A percentile compares a stretch with the other conserved stretches of the same genome.
Evolutionary conservation across 2,329 filamentous ascomycete genomes (phyloP).

Genomic region (Cordyceps pruinosa): DNA sequence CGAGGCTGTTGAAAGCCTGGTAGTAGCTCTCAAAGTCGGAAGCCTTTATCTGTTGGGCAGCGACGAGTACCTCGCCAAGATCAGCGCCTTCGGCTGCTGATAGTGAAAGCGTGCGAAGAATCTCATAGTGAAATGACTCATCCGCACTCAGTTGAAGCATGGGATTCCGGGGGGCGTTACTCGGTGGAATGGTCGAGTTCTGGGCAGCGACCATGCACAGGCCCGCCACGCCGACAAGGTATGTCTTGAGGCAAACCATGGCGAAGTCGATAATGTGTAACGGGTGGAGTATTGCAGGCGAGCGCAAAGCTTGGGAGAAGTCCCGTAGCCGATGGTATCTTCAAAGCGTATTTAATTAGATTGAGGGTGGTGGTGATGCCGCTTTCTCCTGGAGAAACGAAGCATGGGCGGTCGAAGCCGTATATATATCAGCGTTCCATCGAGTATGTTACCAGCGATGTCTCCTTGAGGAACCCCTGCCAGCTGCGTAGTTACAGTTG

Average conservation of each 20-base stretch:
- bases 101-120: conserved; percentile 19
- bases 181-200: neutral
- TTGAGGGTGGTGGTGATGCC: neutral
- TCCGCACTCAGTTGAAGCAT: conserved; percentile 20
- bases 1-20: conserved; percentile 18
- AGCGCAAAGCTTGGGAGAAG: too few species aligned
- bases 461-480: neutral
- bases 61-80: conserved; percentile 27
- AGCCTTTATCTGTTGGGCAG: conserved; percentile 21
- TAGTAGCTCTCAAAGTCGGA: conserved; percentile 21
- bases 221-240: neutral
- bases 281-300: too few species aligned
- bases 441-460: neutral
- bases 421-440: neutral
- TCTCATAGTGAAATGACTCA: conserved; percentile 20
- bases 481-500: neutral
- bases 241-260: conserved; percentile 4
- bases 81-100: conserved; percentile 22
- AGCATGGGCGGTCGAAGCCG: neutral
- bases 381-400: neutral
- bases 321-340: too few species aligned
- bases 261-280: neutral
- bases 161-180: neutral
- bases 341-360: neutral
- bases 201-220: conserved; percentile 3